Conservation (phyloP, 257 asterid genomes). For the Capsicum baccatum region DNA sequence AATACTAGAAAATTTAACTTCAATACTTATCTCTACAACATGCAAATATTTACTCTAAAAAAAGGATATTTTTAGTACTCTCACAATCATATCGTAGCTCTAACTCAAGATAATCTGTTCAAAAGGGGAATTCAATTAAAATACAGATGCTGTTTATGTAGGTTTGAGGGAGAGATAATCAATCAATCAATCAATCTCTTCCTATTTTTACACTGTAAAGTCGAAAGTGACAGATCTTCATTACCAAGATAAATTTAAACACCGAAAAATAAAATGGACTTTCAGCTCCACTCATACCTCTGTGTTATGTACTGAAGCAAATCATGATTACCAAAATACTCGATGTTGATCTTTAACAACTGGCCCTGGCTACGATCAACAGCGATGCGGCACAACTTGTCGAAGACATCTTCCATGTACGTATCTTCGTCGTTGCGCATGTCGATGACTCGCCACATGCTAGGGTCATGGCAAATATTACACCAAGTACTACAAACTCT, state of each 20-base stretch:
- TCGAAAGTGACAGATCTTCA: background rate
- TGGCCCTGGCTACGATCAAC: constrained; percentile 36
- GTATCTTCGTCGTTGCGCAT: background rate
- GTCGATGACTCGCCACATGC: constrained; percentile 20
- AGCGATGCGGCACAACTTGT: constrained; percentile 45
- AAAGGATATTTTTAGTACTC: background rate
- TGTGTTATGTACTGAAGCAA: constrained; percentile 38
- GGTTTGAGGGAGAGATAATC: background rate
- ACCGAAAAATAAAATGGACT: background rate
- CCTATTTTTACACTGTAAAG: background rate
- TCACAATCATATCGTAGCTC: background rate
- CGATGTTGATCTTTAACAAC: constrained; percentile 38
- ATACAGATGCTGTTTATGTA: background rate
- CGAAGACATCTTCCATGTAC: background rate
- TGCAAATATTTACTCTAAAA: no score
- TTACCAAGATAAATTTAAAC: background rate
- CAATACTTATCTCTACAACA: no score
- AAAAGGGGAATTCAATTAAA: background rate
- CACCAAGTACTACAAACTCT: constrained; percentile 43
- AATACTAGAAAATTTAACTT: no score
- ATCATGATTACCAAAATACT: constrained; percentile 27
- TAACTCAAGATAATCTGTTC: background rate
- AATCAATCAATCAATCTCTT: background rate
- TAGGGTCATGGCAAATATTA: constrained; percentile 9
- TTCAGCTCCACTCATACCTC: constrained; percentile 32